Evolutionary conservation across 768 basidiomycete species (phyloP).

Genomic region (Cyclocybe cylindracea): DNA sequence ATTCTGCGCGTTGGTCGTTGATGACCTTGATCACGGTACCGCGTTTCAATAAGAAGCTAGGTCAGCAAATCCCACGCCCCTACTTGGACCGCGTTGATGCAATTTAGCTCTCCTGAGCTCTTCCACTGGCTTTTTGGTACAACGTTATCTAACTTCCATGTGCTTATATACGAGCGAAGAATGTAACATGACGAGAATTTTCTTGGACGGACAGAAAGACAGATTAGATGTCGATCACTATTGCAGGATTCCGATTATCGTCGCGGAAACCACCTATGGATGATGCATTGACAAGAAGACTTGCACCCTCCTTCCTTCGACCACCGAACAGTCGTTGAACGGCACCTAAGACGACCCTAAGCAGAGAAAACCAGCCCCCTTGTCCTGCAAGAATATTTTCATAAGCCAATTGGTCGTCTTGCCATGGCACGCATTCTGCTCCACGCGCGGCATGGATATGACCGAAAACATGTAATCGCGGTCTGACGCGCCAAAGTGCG

Average conservation of each 20-base stretch:
- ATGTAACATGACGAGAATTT: too few relatives aligned
- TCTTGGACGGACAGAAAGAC: too few relatives aligned
- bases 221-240: slow-evolving; percentile 27
- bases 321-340: slow-evolving; percentile 3
- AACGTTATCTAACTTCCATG: too few relatives aligned
- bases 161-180: too few relatives aligned
- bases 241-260: slow-evolving; percentile 21
- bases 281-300: slow-evolving; percentile 33
- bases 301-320: slow-evolving; percentile 12
- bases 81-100: too few relatives aligned
- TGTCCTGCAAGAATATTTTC: slow-evolving; percentile 25
- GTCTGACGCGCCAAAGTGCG: slow-evolving; percentile 33
- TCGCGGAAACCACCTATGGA: slow-evolving; percentile 23
- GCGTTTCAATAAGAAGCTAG: too few relatives aligned
- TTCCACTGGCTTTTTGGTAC: too few relatives aligned
- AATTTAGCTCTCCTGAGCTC: too few relatives aligned
- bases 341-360: slow-evolving; percentile 12
- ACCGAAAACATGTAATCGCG: slow-evolving; percentile 40
- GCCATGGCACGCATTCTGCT: slow-evolving; percentile 32
- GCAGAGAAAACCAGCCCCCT: slow-evolving; percentile 12
- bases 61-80: too few relatives aligned
- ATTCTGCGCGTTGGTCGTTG: too few relatives aligned
- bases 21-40: too few relatives aligned
- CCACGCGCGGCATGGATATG: slow-evolving; percentile 42
- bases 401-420: slow-evolving; percentile 25